Conservation (phyloP, 2,329 filamentous ascomycete species). For the Stachybotrys chlorohalonatus region DNA sequence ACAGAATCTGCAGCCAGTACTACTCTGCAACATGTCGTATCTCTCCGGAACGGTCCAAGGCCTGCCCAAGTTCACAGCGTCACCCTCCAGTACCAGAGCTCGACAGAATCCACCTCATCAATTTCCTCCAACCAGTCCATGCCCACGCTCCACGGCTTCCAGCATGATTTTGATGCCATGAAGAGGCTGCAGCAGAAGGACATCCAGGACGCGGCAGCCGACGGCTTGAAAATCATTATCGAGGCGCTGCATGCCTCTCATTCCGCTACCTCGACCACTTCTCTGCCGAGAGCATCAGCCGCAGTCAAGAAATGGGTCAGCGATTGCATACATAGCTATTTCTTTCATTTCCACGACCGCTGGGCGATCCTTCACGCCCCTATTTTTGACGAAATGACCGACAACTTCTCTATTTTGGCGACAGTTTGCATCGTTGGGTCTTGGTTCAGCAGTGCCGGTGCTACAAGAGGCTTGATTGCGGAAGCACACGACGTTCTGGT, state of each 20-base stretch:
- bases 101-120: neutral
- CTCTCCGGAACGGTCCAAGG: neutral
- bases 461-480: slow-evolving; percentile 15
- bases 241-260: neutral
- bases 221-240: neutral
- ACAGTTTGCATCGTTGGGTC: slow-evolving; percentile 29
- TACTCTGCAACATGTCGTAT: neutral
- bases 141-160: neutral
- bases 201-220: neutral
- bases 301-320: neutral
- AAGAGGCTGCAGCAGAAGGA: neutral
- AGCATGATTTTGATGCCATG: neutral
- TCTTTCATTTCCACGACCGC: slow-evolving; percentile 28
- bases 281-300: neutral
- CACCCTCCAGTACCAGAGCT: neutral
- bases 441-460: slow-evolving; percentile 22
- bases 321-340: slow-evolving; percentile 19
- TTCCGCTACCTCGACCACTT: neutral
- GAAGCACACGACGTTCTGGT: slow-evolving; percentile 22
- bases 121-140: neutral
- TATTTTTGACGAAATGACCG: slow-evolving; percentile 18
- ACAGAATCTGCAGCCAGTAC: neutral
- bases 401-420: slow-evolving; percentile 13
- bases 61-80: slow-evolving; percentile 1
- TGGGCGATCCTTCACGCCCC: slow-evolving; percentile 32